A percentile compares a stretch with the other conserved stretches of the same genome.
These are phyloP conservation scores for Macaranga tanarius DNA, from an alignment of 441 rosid species.

Conservation along the genomic window DNA sequence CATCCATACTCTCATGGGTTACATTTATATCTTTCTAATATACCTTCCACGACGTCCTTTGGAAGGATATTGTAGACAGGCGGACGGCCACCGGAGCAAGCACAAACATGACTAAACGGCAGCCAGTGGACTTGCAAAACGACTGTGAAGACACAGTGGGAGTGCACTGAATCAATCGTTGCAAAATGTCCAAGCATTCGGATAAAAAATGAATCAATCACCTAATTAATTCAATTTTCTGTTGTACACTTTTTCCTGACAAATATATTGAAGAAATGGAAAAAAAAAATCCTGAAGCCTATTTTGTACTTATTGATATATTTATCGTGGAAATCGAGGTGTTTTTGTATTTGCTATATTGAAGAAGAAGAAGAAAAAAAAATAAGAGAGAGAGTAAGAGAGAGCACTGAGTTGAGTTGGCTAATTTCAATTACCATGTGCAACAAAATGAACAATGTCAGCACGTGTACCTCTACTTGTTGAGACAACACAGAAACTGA, in stretches of 20 bases:
- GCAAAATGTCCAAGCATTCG: background rate
- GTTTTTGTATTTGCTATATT: background rate
- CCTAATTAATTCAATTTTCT: background rate
- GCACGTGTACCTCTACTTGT: background rate
- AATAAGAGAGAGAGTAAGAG: too few species aligned
- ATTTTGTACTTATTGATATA: background rate
- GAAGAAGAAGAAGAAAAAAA: background rate
- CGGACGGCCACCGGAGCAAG: background rate
- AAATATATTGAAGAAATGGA: background rate
- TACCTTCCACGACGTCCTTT: background rate
- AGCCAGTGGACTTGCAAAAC: background rate
- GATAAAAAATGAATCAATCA: too few species aligned
- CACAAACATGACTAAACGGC: background rate
- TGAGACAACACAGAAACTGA: conserved; percentile 7
- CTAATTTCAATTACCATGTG: conserved; percentile 2
- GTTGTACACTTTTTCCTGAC: background rate
- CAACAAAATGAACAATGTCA: background rate
- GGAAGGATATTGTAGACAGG: background rate
- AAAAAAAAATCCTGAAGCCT: background rate
- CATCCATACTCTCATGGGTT: too few species aligned
- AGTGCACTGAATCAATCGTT: background rate
- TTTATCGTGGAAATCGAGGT: conserved; percentile 15
- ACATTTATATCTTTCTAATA: too few species aligned
- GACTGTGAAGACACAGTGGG: background rate
- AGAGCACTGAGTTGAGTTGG: background rate